Evolutionary conservation across 192 early-diverging fungal genomes (phyloP), one percentile per base, ranked within the genome.

Genomic region (Coemansia sp.): DNA sequence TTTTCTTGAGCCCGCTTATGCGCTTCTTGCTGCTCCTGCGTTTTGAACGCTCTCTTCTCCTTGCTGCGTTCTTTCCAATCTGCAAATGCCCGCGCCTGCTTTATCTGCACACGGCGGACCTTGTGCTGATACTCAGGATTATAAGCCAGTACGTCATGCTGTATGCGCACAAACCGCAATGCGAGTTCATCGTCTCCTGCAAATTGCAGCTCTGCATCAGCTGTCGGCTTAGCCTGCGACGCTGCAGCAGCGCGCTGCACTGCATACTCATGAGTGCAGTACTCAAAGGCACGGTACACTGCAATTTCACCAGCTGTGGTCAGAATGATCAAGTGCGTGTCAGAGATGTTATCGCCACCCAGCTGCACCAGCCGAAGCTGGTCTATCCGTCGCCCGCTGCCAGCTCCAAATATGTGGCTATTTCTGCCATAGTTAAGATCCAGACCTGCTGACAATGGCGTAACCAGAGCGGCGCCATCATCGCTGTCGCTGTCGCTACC

Each of bases 211-310:
- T 18, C 35, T 21, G 7, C 35, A 18, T 28, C 35, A 6, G 28
- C 28, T 42, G 40, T 3, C 14, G 6, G 14, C 3, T 31, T 9
- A 13, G 50, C 50, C 33, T 37, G 36, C 7, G 51, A 18, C 4
- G 15, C 14, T 28, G 53, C 46, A 3, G 13, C 40, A 30, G 31
- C 41, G 5, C 38, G 53, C 21, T 55, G 53, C 3, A 28, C 37
- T 30, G 28, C 56, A 19, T 62, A 61, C 16, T 63, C 65, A n/a
- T 46, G 57, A 26, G 56, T 13, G 33, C 60, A 64, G 50, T 65
- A 57, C 15, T 55, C 51, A 15, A 79, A 72, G 21, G 77, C 77
- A 4, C 64, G 62, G 28, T 79, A 79, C 11, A 79, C 63, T 19
- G 63, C 66, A 3, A 79, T 37, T 30, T 73, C 70, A 31, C 67